Evolutionary conservation across 2,329 filamentous ascomycete species (phyloP).

Genomic region (Alternaria postmessia): DNA sequence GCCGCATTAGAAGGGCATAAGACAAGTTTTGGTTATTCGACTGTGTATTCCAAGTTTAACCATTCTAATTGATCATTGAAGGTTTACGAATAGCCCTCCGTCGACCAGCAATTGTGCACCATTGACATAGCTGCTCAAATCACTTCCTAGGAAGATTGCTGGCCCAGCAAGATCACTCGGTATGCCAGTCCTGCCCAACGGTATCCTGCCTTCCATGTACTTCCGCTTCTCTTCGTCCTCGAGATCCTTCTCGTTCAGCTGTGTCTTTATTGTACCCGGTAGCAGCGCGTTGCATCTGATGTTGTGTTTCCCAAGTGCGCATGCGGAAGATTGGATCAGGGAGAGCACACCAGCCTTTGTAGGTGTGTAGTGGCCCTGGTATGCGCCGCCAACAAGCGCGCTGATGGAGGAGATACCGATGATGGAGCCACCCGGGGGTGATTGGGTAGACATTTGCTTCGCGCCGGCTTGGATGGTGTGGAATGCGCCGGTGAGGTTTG

Average conservation of each 20-base stretch:
- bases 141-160: conserved; percentile 83
- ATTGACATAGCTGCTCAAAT: conserved; percentile 66
- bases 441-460: conserved; percentile 75
- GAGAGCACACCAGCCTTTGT: conserved; percentile 84
- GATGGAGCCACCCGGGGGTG: conserved; percentile 75
- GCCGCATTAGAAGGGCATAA: neutral
- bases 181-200: conserved; percentile 62
- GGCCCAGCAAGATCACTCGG: conserved; percentile 80
- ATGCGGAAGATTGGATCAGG: conserved; percentile 84
- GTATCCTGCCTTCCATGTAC: conserved; percentile 85
- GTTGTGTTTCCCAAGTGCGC: conserved; percentile 76
- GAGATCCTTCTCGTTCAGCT: conserved; percentile 84
- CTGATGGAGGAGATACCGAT: conserved; percentile 78
- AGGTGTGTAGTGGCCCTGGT: conserved; percentile 83
- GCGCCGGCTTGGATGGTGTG: conserved; percentile 86
- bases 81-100: conserved; percentile 87
- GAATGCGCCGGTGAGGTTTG: conserved; percentile 89
- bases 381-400: conserved; percentile 78
- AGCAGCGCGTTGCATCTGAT: conserved; percentile 86
- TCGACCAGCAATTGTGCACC: conserved; percentile 87
- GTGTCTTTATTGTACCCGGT: conserved; percentile 83
- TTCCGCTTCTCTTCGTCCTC: conserved; percentile 73
- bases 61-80: conserved; percentile 49
- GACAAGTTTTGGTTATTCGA: neutral
- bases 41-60: neutral